Conservation (phyloP, 805 yeast species). For the Pichia cabralensis region DNA sequence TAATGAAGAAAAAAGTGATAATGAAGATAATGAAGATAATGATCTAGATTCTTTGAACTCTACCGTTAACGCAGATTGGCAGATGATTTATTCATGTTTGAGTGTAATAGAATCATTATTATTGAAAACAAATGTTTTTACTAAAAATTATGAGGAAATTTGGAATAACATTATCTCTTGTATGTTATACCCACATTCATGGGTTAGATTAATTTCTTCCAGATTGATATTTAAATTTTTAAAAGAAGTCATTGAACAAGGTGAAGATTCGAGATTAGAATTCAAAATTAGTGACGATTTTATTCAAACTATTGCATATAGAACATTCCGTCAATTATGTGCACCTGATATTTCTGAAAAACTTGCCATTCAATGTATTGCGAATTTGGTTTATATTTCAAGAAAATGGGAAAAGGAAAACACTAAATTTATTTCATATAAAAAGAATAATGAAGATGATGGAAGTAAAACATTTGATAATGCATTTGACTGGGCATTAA, state of each 20-base stretch:
- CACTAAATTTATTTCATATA: constrained; percentile 25
- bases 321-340: constrained; percentile 66
- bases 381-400: constrained; percentile 52
- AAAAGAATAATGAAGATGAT: constrained; percentile 12
- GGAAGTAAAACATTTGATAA: constrained; percentile 19
- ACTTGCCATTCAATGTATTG: constrained; percentile 54
- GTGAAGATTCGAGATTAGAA: constrained; percentile 8
- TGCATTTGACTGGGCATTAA: constrained; percentile 52
- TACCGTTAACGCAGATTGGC: too few species aligned
- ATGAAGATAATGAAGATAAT: constrained; percentile 25
- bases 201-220: constrained; percentile 70
- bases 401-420: constrained; percentile 48
- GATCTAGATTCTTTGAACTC: not conserved
- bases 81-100: constrained; percentile 59
- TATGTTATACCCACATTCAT: constrained; percentile 77
- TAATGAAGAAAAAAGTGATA: constrained; percentile 19
- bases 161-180: constrained; percentile 47
- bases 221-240: constrained; percentile 49
- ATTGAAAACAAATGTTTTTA: constrained; percentile 24
- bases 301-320: constrained; percentile 57
- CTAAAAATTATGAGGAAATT: constrained; percentile 32
- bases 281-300: constrained; percentile 31
- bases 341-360: constrained; percentile 66
- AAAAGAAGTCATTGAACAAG: constrained; percentile 19
- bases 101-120: constrained; percentile 27